Evolutionary conservation across 2,329 filamentous ascomycete genomes (phyloP), one percentile per base, ranked within the genome.

Genomic region (Beauveria australis): DNA sequence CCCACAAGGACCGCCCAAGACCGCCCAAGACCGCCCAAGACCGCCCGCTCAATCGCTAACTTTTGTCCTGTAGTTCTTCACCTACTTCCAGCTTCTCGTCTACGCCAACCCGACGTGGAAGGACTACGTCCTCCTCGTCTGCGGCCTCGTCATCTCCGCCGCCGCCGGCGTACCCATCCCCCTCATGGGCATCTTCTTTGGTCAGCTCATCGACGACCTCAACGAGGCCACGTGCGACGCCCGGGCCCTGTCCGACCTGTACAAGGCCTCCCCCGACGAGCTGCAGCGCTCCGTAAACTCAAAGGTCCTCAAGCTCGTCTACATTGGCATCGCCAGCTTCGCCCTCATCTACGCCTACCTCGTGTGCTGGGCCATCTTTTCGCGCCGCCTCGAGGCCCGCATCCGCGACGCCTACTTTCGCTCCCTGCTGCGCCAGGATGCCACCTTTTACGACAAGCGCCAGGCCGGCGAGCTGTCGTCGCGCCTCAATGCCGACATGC

Each of bases 401-500:
- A 73, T 89, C 48, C 80, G 86, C 51, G 81, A 85, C 64, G 76
- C 73, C 43, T 89, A 88, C 66, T 76, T 89, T 43, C 74, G 77
- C 28, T 79, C 78, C 19, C 71, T 89, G 19, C 74, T 89, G 16
- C 75, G 78, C 53, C 85, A 88, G 67, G 84, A 87, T 60, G 79
- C 84, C 0, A 75, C 82, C 16, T 88, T 83, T 68, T 88, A 88
- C 67, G 86, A 89, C 66, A 78, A 78, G 16, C 76, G 86, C 10
- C 80, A 83, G 52, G 79, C 84, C 0, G 86, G 85, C 18, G 83
- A 88, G 69, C 81, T 89, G 14, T 79, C 83, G 1, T 82, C 83
- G 9, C 78, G 86, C 19, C 79, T 90, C 48, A 85, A 85, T 67
- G 78, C 79, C 59, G 86, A 89, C 66, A 86, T 89, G 40, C 81